Evolutionary conservation across 2,329 filamentous ascomycete species (phyloP).

Genomic region (Pseudogymnoascus sp.): DNA sequence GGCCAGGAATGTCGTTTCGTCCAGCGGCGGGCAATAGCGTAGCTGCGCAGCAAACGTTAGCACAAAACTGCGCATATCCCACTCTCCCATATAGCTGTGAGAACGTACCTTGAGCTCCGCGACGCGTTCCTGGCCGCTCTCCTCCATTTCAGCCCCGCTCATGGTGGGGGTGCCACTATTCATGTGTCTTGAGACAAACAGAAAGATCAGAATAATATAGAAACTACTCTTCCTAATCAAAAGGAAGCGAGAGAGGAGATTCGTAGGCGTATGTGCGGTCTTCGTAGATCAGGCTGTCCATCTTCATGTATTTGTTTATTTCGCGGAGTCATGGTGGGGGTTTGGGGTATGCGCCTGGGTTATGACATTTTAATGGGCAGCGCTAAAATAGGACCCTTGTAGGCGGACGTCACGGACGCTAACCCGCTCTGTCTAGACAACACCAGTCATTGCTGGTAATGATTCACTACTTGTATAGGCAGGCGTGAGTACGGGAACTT

Average conservation of each 20-base stretch:
- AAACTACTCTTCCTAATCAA: background rate
- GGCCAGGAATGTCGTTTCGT: conserved; percentile 68
- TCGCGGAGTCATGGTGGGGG: background rate
- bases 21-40: conserved; percentile 66
- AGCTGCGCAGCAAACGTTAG: conserved; percentile 38
- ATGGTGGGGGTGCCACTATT: too few relatives aligned
- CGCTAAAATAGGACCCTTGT: conserved; percentile 3
- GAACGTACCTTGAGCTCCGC: background rate
- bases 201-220: background rate
- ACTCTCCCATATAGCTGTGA: background rate
- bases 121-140: background rate
- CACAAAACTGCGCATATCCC: background rate
- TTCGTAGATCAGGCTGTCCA: background rate
- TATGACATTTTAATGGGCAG: conserved; percentile 4
- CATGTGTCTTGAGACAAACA: background rate
- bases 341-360: background rate
- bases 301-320: background rate
- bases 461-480: background rate
- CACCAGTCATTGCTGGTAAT: background rate
- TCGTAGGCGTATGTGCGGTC: conserved; percentile 2
- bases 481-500: background rate
- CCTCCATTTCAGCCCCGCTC: background rate
- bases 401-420: background rate
- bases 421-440: background rate
- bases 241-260: background rate